Percentiles rank a stretch among this genome's conserved stretches.
These are phyloP conservation scores for Baudoinia panamericana DNA, from an alignment of 495 filamentous ascomycete species.

Conservation along the genomic window DNA sequence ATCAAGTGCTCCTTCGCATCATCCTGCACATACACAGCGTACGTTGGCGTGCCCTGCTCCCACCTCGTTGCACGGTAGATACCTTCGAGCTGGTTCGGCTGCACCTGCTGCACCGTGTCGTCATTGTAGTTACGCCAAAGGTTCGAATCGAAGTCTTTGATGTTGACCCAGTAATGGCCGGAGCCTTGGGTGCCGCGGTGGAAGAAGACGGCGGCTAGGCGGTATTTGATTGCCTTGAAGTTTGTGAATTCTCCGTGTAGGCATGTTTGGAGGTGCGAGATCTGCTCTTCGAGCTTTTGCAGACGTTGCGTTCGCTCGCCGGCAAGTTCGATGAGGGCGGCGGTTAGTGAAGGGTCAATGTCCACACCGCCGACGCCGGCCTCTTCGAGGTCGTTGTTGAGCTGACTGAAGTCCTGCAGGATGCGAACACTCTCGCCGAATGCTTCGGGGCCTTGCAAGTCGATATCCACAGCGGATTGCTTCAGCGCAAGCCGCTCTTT, in stretches of 20 bases:
- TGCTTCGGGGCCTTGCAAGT: conserved; percentile 16
- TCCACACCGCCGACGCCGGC: conserved; percentile 11
- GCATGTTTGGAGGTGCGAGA: conserved; percentile 40
- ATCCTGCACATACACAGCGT: conserved; percentile 71
- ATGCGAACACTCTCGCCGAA: conserved; percentile 17
- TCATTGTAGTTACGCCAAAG: conserved; percentile 96
- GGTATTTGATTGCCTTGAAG: conserved; percentile 51
- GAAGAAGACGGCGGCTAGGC: conserved; percentile 84
- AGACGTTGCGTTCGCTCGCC: conserved; percentile 25
- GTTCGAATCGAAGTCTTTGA: conserved; percentile 67
- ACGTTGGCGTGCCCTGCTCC: conserved; percentile 58
- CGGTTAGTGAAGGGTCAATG: neutral
- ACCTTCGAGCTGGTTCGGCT: conserved; percentile 27
- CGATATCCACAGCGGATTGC: neutral
- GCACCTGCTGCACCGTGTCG: conserved; percentile 56
- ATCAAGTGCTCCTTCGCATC: conserved; percentile 47
- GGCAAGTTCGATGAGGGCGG: neutral
- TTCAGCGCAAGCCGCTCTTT: conserved; percentile 33
- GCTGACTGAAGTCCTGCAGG: conserved; percentile 11
- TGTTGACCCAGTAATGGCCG: conserved; percentile 96
- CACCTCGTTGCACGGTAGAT: conserved; percentile 40
- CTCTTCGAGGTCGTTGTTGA: conserved; percentile 15
- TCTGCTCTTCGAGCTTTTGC: conserved; percentile 36
- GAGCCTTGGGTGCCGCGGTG: conserved; percentile 55
- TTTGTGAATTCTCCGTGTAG: conserved; percentile 50